These are phyloP conservation scores for Ilex aquifolium DNA, from an alignment of 257 asterid genomes.

Conservation along the genomic window DNA sequence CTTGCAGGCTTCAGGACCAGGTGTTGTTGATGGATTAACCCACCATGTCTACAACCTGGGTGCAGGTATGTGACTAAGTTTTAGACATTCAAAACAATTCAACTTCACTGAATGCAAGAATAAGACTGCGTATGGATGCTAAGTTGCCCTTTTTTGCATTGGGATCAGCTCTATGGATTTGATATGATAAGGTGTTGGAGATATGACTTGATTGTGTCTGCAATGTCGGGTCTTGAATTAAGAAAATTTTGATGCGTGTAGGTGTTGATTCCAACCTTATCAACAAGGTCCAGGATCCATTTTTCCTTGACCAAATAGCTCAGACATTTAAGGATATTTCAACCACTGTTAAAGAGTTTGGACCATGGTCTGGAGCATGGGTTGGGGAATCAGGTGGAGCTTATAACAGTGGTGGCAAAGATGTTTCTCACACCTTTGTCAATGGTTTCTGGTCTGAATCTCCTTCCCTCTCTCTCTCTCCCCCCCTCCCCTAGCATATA, in stretches of 20 bases:
- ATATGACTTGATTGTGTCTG: too few relatives aligned
- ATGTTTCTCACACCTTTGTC: slow-evolving; percentile 61
- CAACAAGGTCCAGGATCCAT: slow-evolving; percentile 60
- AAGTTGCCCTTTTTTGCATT: too few relatives aligned
- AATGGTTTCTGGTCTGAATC: slow-evolving; percentile 70
- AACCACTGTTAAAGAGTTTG: slow-evolving; percentile 24
- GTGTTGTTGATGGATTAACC: slow-evolving; percentile 61
- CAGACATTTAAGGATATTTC: slow-evolving; percentile 42
- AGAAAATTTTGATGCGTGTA: slow-evolving; percentile 5
- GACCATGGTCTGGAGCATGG: slow-evolving; percentile 75
- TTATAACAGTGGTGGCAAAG: slow-evolving; percentile 75
- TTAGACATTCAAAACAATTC: not conserved
- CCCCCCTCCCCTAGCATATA: too few relatives aligned
- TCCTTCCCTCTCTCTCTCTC: not conserved
- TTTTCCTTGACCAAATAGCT: slow-evolving; percentile 39
- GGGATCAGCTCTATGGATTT: too few relatives aligned
- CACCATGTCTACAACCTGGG: slow-evolving; percentile 89
- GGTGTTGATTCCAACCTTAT: slow-evolving; percentile 56
- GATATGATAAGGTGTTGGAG: too few relatives aligned
- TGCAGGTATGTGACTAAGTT: slow-evolving; percentile 31
- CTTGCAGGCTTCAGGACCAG: slow-evolving; percentile 49
- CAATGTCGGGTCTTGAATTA: too few relatives aligned
- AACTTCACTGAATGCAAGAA: too few relatives aligned
- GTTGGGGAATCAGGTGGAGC: slow-evolving; percentile 94
- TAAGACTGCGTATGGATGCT: too few relatives aligned